These are phyloP conservation scores for Fraxinus cuspidata DNA, from an alignment of 257 asterid genomes.

Conservation along the genomic window DNA sequence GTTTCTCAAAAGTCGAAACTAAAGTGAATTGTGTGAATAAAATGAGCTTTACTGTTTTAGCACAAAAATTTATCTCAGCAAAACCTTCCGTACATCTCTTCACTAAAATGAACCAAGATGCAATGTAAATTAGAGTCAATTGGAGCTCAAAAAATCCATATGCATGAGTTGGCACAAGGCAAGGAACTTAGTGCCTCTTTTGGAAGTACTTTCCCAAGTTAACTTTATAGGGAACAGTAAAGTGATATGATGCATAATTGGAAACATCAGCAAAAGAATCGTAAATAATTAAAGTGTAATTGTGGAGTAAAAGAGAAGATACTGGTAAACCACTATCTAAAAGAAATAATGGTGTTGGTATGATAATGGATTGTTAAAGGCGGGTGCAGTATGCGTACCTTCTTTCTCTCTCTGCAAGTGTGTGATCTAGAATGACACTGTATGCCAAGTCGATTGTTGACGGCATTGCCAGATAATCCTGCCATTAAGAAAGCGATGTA, in stretches of 20 bases:
- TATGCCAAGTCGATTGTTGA: slow-evolving; percentile 86
- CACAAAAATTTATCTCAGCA: background rate
- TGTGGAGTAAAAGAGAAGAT: background rate
- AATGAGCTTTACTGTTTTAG: background rate
- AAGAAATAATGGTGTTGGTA: background rate
- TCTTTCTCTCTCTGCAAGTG: slow-evolving; percentile 96
- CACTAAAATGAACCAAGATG: background rate
- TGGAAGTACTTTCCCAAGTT: background rate
- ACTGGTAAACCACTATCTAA: background rate
- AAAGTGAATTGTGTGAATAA: background rate
- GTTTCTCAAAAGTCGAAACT: background rate
- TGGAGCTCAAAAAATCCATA: background rate
- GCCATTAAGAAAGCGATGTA: slow-evolving; percentile 35
- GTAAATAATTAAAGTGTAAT: background rate
- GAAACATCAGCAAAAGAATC: background rate
- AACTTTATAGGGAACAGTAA: background rate
- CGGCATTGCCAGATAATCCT: slow-evolving; percentile 87
- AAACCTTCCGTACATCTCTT: background rate
- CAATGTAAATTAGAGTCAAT: background rate
- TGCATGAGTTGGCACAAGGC: slow-evolving; percentile 6
- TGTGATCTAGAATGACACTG: slow-evolving; percentile 93
- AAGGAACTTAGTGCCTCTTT: background rate
- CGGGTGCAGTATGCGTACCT: slow-evolving; percentile 49
- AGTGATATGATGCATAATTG: background rate
- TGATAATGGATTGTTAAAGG: slow-evolving; percentile 13